Evolutionary conservation across 148 eudicot species (phyloP), one percentile per base, ranked within the genome.

Genomic region (Pouteria glomerata): DNA sequence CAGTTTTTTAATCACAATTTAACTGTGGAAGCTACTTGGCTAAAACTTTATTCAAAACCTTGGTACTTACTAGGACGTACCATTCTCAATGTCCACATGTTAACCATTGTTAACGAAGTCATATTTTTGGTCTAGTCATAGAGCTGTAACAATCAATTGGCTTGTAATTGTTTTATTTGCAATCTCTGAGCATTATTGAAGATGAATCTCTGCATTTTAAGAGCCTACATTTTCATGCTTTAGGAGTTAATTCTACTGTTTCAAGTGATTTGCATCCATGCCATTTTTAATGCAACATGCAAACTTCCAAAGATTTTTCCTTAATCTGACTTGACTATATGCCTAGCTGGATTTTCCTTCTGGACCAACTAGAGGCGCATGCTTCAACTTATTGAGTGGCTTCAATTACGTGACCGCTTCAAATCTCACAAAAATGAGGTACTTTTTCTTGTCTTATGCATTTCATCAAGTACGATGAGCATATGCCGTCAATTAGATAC

Each of bases 21-120:
- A 63, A 88, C 85, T 2, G 18, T 90, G 80, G 98, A 87, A 75
- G 88, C 95, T 68, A 73, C 82, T 77, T 82, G 81, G 61, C 97
- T 94, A 50, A 85, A 82, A 64, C 90, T 89, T 76, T 62, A 69
- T 88, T 60, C 92, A 90, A 79, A 71, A 86, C 71, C 31, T 72
- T 73, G 95, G 97, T n/a, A n/a, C n/a, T 64, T 93, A 85, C 82
- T 93, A 94, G 98, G 95, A 90, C 59, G 89, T 87, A 64, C 98
- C 98, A 14, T 82, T 85, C 70, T 82, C 93, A 65, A 63, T 87
- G 15, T 13, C 24, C 13, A n/a, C 50, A 23, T 6, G 57, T 35
- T 1, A 37, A 21, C 48, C 21, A 6, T 23, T 69, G 44, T 68
- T 21, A 21, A 29, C 8, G 0, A 33, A 67, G 24, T 47, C 55